Evolutionary conservation across 495 filamentous ascomycete genomes (phyloP).

Genomic region (Copromyces sp.): DNA sequence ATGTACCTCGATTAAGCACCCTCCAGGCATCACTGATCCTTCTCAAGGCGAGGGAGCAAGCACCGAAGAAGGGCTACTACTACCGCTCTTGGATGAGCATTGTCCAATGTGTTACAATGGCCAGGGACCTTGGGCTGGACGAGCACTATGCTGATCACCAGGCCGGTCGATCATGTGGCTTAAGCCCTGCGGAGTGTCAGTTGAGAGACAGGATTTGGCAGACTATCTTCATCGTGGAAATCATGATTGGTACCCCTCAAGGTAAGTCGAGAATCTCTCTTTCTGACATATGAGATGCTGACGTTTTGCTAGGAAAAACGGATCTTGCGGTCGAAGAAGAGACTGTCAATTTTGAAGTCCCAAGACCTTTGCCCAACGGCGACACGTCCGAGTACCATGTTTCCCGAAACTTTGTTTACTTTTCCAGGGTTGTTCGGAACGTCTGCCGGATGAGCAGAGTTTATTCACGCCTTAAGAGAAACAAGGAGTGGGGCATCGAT

Average conservation of each 20-base stretch:
- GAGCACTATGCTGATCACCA: conserved; percentile 75
- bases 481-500: conserved; percentile 83
- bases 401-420: conserved; percentile 73
- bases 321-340: conserved; percentile 68
- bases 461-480: conserved; percentile 68
- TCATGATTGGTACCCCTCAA: conserved; percentile 94
- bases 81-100: conserved; percentile 97
- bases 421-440: conserved; percentile 65
- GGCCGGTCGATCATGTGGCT: conserved; percentile 57
- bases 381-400: conserved; percentile 70
- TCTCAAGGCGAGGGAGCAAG: conserved; percentile 82
- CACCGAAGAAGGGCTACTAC: conserved; percentile 90
- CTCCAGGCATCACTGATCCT: conserved; percentile 85
- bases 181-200: conserved; percentile 61
- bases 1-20: conserved; percentile 85
- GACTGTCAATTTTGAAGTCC: conserved; percentile 66
- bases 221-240: conserved; percentile 72
- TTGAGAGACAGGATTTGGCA: conserved; percentile 89
- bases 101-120: conserved; percentile 85
- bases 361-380: conserved; percentile 49
- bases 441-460: conserved; percentile 66
- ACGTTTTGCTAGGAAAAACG: conserved; percentile 53
- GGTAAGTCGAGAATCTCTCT: conserved; percentile 38
- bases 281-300: conserved; percentile 8
- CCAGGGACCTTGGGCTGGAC: conserved; percentile 82